Evolutionary conservation across 257 asterid species (phyloP).

Genomic region (Verbascum thapsus): DNA sequence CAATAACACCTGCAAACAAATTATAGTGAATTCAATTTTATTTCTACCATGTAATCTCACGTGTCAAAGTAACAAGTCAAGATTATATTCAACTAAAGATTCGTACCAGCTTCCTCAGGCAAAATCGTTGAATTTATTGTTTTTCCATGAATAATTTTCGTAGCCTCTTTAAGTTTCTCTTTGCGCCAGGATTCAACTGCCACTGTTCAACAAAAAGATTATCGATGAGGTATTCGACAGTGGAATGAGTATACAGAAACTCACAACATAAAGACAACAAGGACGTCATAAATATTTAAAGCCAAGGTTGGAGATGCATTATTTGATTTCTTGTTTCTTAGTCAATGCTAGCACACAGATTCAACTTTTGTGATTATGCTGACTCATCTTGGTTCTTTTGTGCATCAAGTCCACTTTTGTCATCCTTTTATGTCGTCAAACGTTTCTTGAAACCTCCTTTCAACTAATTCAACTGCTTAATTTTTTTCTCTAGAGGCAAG

Average conservation of each 20-base stretch:
- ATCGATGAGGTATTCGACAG: slow-evolving; percentile 22
- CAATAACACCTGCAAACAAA: slow-evolving; percentile 51
- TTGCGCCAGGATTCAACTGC: slow-evolving; percentile 77
- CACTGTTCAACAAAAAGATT: slow-evolving; percentile 47
- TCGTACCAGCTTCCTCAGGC: slow-evolving; percentile 75
- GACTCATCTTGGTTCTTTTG: no score
- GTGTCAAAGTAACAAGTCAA: slow-evolving; percentile 16
- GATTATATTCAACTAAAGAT: slow-evolving; percentile 9
- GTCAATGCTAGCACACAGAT: no score
- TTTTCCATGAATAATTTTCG: slow-evolving; percentile 43
- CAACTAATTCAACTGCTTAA: no score
- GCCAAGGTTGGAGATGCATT: no score
- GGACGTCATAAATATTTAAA: neutral
- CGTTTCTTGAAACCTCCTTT: no score
- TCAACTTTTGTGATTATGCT: no score
- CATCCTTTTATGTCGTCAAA: no score
- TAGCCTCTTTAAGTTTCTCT: slow-evolving; percentile 63
- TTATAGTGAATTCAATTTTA: neutral
- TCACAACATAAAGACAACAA: slow-evolving; percentile 16
- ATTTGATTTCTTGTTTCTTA: no score
- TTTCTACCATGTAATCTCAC: no score
- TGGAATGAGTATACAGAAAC: slow-evolving; percentile 10
- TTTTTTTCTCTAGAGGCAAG: no score
- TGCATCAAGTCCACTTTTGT: no score
- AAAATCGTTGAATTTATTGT: slow-evolving; percentile 56